Base-by-base conservation (phyloP, 345 rosid genomes). In the Bruguiera gymnorhiza region DNA sequence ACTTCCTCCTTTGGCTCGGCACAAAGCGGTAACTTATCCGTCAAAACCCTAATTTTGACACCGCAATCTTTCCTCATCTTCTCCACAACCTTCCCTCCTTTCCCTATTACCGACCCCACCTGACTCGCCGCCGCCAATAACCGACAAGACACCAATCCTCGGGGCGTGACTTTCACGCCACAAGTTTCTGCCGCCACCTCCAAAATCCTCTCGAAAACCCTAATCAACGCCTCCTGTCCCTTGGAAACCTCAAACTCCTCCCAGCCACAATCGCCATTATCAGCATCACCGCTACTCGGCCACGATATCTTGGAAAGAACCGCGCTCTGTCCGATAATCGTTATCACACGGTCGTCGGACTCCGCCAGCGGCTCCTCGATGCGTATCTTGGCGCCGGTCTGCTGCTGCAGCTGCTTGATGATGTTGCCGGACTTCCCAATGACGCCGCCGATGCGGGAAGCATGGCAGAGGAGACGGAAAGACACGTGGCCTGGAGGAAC, bases 31-130 rank as follows among this genome's bases (percentile, higher is more conserved):
- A 93, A 73, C 58, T 93, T 88, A 70, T 88, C 94, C 9, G 72
- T 69, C 73, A 86, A 70, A 82, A 89, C 83, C 71, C 82, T 84
- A 74, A 91, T 84, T 66, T 78, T 87, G 77, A 86, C 86, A 0
- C 92, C 92, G 72, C 82, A 87, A 18, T 93, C 93, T 64, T 85
- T 89, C 82, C 88, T 85, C 34, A 93, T 90, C 76, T 83, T 85
- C 81, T 83, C 89, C 73, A 93, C 90, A 30, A 87, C 80, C 73
- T 88, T 90, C 70, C 97, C 97, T 62, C 96, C 97, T 65, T 93
- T 93, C 16, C 98, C 97, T 30, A 93, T 90, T 50, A 93, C 88
- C 4, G 91, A 85, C 29, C 98, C 93, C 0, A 75, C 93, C 66
- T 90, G 95, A 63, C 55, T 85, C 27, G 81, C 84, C 78, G 86